phyloP scores from a whole-genome alignment of 164 flowering plant species.

The Warburgia ugandensis region DNA sequence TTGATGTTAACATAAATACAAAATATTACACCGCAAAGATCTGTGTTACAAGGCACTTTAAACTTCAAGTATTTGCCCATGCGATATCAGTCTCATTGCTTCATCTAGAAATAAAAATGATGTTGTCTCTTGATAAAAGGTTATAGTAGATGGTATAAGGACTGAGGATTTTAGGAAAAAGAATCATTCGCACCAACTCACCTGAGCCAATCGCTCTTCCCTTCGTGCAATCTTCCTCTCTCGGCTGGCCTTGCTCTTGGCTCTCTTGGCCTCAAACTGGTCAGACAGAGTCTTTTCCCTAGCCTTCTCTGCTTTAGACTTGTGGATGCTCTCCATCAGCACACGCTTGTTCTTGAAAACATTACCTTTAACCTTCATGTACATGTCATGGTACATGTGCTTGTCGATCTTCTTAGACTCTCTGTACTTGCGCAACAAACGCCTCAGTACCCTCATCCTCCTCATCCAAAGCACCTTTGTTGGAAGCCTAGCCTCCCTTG shows the following conservation, averaged over 20 bases:
- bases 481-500: conserved; percentile 31
- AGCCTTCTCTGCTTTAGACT: conserved; percentile 24
- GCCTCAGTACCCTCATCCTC: conserved; percentile 25
- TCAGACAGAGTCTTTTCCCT: conserved; percentile 19
- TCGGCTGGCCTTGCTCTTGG: conserved; percentile 15
- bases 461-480: conserved; percentile 33
- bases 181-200: background rate
- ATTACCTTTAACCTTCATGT: conserved; percentile 32
- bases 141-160: background rate
- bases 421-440: conserved; percentile 26
- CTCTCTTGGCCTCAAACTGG: conserved; percentile 25
- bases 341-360: conserved; percentile 31
- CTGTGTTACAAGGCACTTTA: background rate
- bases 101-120: no score
- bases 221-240: conserved; percentile 32
- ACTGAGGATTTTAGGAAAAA: no score
- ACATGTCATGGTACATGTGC: conserved; percentile 31
- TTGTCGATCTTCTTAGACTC: conserved; percentile 24
- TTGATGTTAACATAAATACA: background rate
- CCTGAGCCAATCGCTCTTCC: conserved; percentile 47
- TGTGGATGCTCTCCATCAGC: conserved; percentile 34
- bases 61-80: background rate
- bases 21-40: background rate
- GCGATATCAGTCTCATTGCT: background rate
- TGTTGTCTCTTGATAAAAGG: background rate